Percentiles rank a stretch among this genome's conserved stretches.
phyloP scores from a whole-genome alignment of 805 yeast genomes.

The Pichia cephalocereana region DNA sequence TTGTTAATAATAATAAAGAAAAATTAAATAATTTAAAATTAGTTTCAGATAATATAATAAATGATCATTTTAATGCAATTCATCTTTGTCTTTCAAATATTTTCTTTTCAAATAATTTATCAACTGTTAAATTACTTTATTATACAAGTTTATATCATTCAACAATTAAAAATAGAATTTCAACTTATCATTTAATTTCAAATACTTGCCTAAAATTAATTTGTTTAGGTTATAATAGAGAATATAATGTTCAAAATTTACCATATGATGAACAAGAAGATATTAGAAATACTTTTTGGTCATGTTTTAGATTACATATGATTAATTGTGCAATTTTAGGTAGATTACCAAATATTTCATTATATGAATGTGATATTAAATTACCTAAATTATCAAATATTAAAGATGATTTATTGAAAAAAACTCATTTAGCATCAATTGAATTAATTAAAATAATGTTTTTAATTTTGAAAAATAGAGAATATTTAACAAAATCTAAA shows the following conservation, averaged over 20 bases:
- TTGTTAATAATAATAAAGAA: not conserved
- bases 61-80: constrained; percentile 24
- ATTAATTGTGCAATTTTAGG: constrained; percentile 28
- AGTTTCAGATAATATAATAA: constrained; percentile 12
- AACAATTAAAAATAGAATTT: constrained; percentile 28
- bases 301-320: constrained; percentile 27
- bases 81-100: constrained; percentile 27
- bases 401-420: constrained; percentile 10
- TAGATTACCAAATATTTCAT: constrained; percentile 25
- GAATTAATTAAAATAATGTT: constrained; percentile 24
- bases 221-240: constrained; percentile 30
- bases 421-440: constrained; percentile 17
- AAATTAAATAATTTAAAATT: not conserved
- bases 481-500: constrained; percentile 17
- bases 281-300: constrained; percentile 26
- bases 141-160: constrained; percentile 28
- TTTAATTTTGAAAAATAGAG: constrained; percentile 25
- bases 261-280: constrained; percentile 18
- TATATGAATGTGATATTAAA: constrained; percentile 27
- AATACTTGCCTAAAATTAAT: constrained; percentile 30
- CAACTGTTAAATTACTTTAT: constrained; percentile 28
- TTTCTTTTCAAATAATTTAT: constrained; percentile 24
- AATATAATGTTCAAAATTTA: constrained; percentile 13
- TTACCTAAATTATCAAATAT: constrained; percentile 17
- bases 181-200: constrained; percentile 30